Base-by-base conservation (phyloP, 371 early-diverging fungal genomes). In the Lichtheimia ramosa region DNA sequence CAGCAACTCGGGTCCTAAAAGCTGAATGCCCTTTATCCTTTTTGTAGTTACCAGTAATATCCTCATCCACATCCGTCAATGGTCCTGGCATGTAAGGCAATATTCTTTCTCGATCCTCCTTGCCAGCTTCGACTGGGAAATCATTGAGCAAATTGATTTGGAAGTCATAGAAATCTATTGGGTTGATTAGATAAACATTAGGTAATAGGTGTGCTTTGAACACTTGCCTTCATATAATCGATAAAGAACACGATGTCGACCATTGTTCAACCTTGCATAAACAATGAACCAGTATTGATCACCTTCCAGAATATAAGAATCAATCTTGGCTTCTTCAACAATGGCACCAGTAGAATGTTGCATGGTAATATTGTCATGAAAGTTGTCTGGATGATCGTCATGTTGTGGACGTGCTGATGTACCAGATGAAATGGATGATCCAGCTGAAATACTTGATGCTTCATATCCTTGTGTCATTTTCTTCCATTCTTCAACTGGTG, bases 31-130 rank as follows among this genome's bases (percentile, higher is more conserved):
- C 4, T 27, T 8, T 10, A 34, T 10, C 46, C 10, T 5, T 46
- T 21, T 25, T 18, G 4, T 43, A 16, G 13, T 39, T 41, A 76
- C 76, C 77, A 56, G 85, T 79, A 54, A 86, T 71, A 5, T 70
- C 71, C 25, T 88, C 87, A 54, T 74, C 68, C 23, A 89, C 85
- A 13, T 64, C 56, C 10, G 81, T 70, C 13, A 87, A 59, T 18
- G 89, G 89, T 2, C 85, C 87, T 14, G 91, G 91, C 81, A 92
- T 84, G 66, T 86, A 92, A 8, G 92, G 94, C 48, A 92, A 66
- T 48, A 86, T 83, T 25, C 90, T 74, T 50, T 81, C 74, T 43
- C 74, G 74, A n/a, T 81, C 84, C n/a, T 62, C 68, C 42, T 89
- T 84, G 8, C 94, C 94, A 28, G 86, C 82, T 64, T 92, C 91